A percentile compares a stretch with the other conserved stretches of the same genome.
Conservation (phyloP, 805 yeast species). For the Yamadazyma phyllophila region DNA sequence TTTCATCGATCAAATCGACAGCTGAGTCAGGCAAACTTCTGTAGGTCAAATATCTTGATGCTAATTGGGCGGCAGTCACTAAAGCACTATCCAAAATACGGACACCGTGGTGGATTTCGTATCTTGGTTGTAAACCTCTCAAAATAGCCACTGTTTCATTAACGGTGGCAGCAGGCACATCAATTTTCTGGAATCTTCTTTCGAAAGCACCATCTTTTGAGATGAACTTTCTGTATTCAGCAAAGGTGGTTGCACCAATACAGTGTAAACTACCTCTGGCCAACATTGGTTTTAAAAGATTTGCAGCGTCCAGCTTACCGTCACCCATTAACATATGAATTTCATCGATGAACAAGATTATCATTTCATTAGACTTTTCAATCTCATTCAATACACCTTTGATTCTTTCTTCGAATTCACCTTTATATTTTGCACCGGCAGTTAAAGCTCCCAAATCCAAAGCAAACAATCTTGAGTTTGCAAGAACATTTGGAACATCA, state of each 20-base stretch:
- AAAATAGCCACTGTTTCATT: conserved; percentile 93
- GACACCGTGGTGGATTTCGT: conserved; percentile 97
- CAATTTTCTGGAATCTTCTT: conserved; percentile 96
- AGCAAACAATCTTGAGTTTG: conserved; percentile 77
- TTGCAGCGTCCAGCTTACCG: conserved; percentile 96
- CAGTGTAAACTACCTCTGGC: conserved; percentile 97
- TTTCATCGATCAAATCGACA: conserved; percentile 91
- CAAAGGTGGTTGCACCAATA: conserved; percentile 96
- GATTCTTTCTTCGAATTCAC: conserved; percentile 97
- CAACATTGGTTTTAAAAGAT: conserved; percentile 92
- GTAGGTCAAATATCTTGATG: conserved; percentile 90
- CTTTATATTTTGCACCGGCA: conserved; percentile 98
- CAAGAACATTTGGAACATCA: conserved; percentile 88
- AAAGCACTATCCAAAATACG: conserved; percentile 92
- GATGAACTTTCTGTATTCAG: conserved; percentile 87
- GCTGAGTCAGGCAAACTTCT: conserved; percentile 97
- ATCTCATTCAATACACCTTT: conserved; percentile 95
- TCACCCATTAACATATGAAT: conserved; percentile 99
- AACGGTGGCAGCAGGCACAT: conserved; percentile 89
- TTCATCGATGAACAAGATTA: conserved; percentile 92
- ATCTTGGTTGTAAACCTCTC: conserved; percentile 92
- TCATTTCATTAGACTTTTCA: conserved; percentile 80
- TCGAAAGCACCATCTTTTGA: conserved; percentile 99
- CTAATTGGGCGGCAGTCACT: conserved; percentile 91
- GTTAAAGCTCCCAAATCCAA: conserved; percentile 94